Evolutionary conservation across 768 basidiomycete genomes (phyloP), one percentile per base, ranked within the genome.

Genomic region (Russula griseocarnosa): DNA sequence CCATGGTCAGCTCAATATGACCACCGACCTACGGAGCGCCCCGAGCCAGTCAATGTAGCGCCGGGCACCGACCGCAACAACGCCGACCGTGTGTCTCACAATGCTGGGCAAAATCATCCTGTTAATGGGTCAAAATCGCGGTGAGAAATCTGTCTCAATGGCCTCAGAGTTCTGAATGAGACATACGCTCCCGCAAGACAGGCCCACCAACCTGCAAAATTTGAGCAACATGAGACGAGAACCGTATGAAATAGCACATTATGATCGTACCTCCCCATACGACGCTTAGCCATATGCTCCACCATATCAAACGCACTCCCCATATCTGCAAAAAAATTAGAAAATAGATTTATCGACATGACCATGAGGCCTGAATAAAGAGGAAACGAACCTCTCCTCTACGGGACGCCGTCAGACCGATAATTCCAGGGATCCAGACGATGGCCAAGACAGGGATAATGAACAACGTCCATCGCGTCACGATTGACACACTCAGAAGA

Each of bases 251-350:
- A 56, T 40, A 40, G 38, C 24, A 18, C 5, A n/a, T 32, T 8
- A 32, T 22, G 54, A 34, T 46, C 57, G 20, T 42, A 85, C 87
- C 88, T 71, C 74, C 83, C 93, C 93, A 96, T 5, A 83, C 76
- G 36, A 94, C 83, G 44, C 80, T 83, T 32, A 94, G 75, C 91
- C 92, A 96, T 61, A 92, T 85, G 63, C 86, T 89, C 90, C 90
- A 94, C 83, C 84, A 91, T 7, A 88, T 58, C 52, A 89, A 73
- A 60, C 77, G 76, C 11, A 87, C 79, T 36, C 79, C 79, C 83
- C 84, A 87, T 13, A 87, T 75, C 81, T 84, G 53, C 38, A 16
- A 10, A 40, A 54, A 49, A n/a, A n/a, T n/a, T 24, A 10, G 16
- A 53, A 30, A 34, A 49, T 24, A 52, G 40, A 44, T 40, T 61